Evolutionary conservation across 495 filamentous ascomycete species (phyloP).

Genomic region (Neurospora pannonica): DNA sequence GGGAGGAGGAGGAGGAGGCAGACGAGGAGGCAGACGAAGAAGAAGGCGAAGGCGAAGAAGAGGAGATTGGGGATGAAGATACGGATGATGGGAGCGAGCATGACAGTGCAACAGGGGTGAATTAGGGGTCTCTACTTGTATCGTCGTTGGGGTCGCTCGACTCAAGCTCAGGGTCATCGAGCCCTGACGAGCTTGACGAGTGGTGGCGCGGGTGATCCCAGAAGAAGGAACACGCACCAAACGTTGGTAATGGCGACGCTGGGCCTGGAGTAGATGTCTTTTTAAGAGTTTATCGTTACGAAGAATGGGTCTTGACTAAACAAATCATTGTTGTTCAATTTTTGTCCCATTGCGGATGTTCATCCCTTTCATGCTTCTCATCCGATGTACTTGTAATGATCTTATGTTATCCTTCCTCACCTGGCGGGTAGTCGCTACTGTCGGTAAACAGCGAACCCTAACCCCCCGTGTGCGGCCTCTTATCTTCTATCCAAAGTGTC

Average conservation of each 20-base stretch:
- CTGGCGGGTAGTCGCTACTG: neutral
- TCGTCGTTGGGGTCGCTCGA: neutral
- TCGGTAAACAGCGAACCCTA: neutral
- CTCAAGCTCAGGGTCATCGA: neutral
- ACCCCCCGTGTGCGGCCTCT: neutral
- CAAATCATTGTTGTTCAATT: neutral
- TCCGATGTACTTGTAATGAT: neutral
- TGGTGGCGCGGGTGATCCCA: neutral
- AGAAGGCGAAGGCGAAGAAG: conserved; percentile 3
- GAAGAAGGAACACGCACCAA: neutral
- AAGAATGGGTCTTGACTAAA: neutral
- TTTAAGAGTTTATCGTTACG: neutral
- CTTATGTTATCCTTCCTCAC: neutral
- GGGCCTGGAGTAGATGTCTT: neutral
- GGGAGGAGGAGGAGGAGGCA: neutral
- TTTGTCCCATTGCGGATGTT: neutral
- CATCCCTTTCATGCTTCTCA: neutral
- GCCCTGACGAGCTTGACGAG: neutral
- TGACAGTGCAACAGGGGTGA: neutral
- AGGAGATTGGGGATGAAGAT: neutral
- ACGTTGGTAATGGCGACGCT: neutral
- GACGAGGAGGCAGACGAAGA: neutral
- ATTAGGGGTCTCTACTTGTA: neutral
- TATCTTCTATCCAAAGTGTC: neutral
- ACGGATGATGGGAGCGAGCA: neutral